These are phyloP conservation scores for Cladobotryum mycophilum DNA, from an alignment of 2,329 filamentous ascomycete species.

Conservation along the genomic window DNA sequence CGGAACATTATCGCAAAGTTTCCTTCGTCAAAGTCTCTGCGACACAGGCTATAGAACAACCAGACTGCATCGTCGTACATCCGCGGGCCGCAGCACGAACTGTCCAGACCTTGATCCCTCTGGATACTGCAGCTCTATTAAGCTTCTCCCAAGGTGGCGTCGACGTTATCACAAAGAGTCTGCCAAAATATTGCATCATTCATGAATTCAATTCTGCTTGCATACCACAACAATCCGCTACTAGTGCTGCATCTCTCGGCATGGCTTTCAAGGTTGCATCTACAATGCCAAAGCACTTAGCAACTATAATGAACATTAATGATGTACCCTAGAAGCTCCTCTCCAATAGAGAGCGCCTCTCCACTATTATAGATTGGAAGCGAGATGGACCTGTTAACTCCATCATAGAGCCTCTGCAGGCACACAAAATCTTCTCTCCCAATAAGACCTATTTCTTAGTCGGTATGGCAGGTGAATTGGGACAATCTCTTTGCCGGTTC, in stretches of 20 bases:
- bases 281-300: not conserved
- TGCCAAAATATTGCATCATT: not conserved
- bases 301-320: not conserved
- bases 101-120: not conserved
- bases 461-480: slow-evolving; percentile 1
- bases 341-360: not conserved
- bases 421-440: not conserved
- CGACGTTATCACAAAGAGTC: not conserved
- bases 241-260: too few species aligned
- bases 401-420: not conserved
- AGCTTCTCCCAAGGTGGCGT: not conserved
- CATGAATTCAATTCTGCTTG: not conserved
- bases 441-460: slow-evolving; percentile 1
- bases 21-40: too few species aligned
- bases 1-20: not conserved
- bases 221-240: not conserved
- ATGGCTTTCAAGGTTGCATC: too few species aligned
- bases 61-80: not conserved
- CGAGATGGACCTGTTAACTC: not conserved
- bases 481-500: slow-evolving; percentile 1
- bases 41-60: not conserved
- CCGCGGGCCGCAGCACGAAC: not conserved
- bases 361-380: not conserved
- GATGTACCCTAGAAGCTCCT: too few species aligned
- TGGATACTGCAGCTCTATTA: not conserved